A percentile compares a stretch with the other conserved stretches of the same genome.
Conservation (phyloP, 2,329 filamentous ascomycete genomes). For the Fusarium pininemorale region DNA sequence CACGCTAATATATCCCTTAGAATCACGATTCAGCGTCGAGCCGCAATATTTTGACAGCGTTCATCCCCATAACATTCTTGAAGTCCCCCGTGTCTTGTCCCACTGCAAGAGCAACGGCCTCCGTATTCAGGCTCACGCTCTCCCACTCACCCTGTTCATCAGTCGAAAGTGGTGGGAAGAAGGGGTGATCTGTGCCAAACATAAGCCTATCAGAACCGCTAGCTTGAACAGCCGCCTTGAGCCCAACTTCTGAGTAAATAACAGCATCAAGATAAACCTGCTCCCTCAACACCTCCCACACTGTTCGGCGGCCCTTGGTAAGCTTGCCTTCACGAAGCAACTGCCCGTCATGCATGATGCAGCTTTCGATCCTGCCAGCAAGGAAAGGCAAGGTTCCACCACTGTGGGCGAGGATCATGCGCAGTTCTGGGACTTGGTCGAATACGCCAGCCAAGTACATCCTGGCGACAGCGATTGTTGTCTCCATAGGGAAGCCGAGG, state of each 20-base stretch:
- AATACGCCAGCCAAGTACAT: constrained; percentile 91
- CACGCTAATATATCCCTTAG: constrained; percentile 34
- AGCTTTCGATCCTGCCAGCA: constrained; percentile 88
- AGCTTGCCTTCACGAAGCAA: constrained; percentile 71
- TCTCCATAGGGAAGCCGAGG: constrained; percentile 90
- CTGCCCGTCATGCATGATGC: constrained; percentile 82
- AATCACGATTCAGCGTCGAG: constrained; percentile 40
- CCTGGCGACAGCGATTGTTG: constrained; percentile 85
- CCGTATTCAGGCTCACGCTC: constrained; percentile 66
- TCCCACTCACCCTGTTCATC: constrained; percentile 74
- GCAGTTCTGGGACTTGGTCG: constrained; percentile 74
- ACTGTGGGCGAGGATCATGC: constrained; percentile 85
- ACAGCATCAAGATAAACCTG: constrained; percentile 92
- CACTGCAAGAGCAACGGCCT: constrained; percentile 64
- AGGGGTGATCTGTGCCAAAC: constrained; percentile 86
- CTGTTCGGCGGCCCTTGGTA: constrained; percentile 56
- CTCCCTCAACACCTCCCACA: constrained; percentile 67
- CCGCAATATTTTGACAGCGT: constrained; percentile 63
- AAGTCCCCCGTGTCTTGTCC: constrained; percentile 56
- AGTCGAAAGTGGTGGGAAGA: constrained; percentile 78
- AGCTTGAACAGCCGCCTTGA: constrained; percentile 75
- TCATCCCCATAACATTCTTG: constrained; percentile 66
- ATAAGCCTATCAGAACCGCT: constrained; percentile 75
- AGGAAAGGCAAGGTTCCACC: constrained; percentile 90
- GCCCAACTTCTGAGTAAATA: constrained; percentile 78